These are phyloP conservation scores for Elsinoe necatrix DNA, from an alignment of 2,329 filamentous ascomycete species.

Conservation along the genomic window DNA sequence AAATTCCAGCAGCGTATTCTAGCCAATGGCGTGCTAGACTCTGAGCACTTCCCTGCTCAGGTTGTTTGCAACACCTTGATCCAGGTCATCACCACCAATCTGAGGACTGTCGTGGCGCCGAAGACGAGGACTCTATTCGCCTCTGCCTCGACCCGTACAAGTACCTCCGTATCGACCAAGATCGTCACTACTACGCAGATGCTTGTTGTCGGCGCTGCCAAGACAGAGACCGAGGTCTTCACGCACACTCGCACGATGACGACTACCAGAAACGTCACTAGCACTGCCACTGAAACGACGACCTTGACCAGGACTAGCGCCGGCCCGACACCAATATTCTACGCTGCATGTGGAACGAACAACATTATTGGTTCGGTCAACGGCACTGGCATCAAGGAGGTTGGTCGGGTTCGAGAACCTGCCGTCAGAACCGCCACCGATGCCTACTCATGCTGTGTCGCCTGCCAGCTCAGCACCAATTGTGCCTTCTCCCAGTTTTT, in stretches of 20 bases:
- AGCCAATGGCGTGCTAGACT: background rate
- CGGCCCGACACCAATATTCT: conserved; percentile 6
- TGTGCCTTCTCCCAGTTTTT: conserved; percentile 12
- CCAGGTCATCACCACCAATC: conserved; percentile 4
- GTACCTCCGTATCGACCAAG: background rate
- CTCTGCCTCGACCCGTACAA: background rate
- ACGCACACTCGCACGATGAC: background rate
- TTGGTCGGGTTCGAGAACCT: background rate
- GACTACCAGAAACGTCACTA: background rate
- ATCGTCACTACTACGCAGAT: background rate
- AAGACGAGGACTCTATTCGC: conserved; percentile 2
- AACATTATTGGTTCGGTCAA: conserved; percentile 6
- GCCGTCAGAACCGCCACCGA: background rate
- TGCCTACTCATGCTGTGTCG: conserved; percentile 11
- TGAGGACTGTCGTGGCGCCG: background rate
- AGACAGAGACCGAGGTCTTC: conserved; percentile 4
- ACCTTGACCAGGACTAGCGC: background rate
- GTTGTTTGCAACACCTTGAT: conserved; percentile 9
- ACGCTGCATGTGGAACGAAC: conserved; percentile 3
- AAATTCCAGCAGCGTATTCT: background rate
- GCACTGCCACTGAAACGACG: background rate
- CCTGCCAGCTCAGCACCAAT: conserved; percentile 1
- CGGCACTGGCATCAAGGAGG: conserved; percentile 7
- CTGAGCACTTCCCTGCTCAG: background rate
- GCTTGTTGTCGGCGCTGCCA: background rate